Conservation (phyloP, 2,329 filamentous ascomycete genomes). For the Colletotrichum kahawae region DNA sequence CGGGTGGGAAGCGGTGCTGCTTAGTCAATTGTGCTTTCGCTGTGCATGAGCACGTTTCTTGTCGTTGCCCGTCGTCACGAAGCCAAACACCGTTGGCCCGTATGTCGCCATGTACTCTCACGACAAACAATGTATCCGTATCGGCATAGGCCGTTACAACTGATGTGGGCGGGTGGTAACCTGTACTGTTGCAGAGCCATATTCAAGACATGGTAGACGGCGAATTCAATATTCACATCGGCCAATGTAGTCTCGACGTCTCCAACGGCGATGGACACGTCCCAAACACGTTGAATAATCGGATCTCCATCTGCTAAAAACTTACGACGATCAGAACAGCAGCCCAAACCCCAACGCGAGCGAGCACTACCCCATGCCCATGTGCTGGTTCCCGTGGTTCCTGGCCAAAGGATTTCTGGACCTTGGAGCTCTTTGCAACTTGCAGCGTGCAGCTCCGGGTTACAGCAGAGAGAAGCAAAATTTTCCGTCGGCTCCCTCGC, state of each 20-base stretch:
- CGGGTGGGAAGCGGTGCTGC: not conserved
- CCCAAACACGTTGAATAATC: not conserved
- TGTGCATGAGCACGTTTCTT: not conserved
- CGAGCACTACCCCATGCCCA: not conserved
- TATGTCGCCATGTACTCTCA: not conserved
- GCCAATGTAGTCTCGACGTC: not conserved
- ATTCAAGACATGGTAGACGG: not conserved
- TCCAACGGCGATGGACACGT: not conserved
- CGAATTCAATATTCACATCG: not conserved
- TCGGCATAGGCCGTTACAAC: not conserved
- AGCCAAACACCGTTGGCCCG: not conserved
- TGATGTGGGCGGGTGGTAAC: not conserved
- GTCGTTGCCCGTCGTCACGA: not conserved
- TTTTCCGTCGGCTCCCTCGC: constrained; percentile 12
- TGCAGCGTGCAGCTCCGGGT: not conserved
- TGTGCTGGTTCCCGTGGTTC: not conserved
- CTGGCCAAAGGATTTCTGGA: not conserved
- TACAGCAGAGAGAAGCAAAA: not conserved
- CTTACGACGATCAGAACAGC: not conserved
- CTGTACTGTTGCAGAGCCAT: not conserved
- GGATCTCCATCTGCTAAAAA: not conserved
- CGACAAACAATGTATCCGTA: not conserved
- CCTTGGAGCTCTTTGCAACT: not conserved
- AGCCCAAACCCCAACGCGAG: not conserved
- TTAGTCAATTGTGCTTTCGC: not conserved